A percentile compares a stretch with the other conserved stretches of the same genome.
Conservation (phyloP, 2,329 filamentous ascomycete species). For the Penicillium sp. region DNA sequence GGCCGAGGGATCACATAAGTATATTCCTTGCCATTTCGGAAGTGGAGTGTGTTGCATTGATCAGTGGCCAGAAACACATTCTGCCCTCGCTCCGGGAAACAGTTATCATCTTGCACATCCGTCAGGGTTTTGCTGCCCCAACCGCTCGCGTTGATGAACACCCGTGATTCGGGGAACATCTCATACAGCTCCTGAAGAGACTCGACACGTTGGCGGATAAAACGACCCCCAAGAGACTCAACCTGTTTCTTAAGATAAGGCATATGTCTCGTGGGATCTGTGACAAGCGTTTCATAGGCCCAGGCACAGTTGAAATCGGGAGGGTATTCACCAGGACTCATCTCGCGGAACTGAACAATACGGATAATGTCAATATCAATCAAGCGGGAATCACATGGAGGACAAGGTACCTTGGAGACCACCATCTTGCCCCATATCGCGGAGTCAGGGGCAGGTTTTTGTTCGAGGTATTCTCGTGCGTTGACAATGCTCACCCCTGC, state of each 20-base stretch:
- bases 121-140: constrained; percentile 36
- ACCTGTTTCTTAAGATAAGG: constrained; percentile 36
- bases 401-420: constrained; percentile 32
- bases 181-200: constrained; percentile 36
- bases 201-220: constrained; percentile 35
- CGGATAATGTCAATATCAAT: neutral
- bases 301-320: constrained; percentile 36
- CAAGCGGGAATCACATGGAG: neutral
- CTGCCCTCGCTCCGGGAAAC: constrained; percentile 40
- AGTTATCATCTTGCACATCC: constrained; percentile 38
- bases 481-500: constrained; percentile 39
- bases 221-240: constrained; percentile 32
- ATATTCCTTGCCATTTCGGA: constrained; percentile 40
- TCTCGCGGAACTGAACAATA: constrained; percentile 33
- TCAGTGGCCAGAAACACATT: constrained; percentile 39
- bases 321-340: constrained; percentile 34
- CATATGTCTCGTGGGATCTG: constrained; percentile 41
- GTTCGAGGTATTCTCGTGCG: constrained; percentile 38
- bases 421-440: constrained; percentile 39
- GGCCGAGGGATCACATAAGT: constrained; percentile 43
- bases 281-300: constrained; percentile 40
- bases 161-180: constrained; percentile 36
- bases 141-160: constrained; percentile 44
- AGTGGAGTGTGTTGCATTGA: constrained; percentile 34
- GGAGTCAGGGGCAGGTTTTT: constrained; percentile 33